Evolutionary conservation across 2,329 filamentous ascomycete genomes (phyloP), one percentile per base, ranked within the genome.

Genomic region (Penicillium sumatraense): DNA sequence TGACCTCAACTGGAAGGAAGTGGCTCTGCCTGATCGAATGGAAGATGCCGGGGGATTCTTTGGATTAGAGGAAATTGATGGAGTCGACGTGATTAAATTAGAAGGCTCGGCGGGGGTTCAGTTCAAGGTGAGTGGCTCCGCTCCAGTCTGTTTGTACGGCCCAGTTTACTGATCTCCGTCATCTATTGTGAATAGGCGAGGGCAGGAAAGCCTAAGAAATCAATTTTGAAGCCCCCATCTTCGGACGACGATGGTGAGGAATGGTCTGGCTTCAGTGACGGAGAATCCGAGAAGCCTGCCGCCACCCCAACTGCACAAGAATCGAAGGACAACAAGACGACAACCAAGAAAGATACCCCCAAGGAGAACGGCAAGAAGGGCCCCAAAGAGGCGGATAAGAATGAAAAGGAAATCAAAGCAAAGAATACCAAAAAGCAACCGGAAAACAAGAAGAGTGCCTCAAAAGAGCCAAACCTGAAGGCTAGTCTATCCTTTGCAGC

Each of bases 21-120:
- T 95, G 3, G 70, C 78, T 31, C 78, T 89, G 64, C 90, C 91
- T 6, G 89, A 93, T 68, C 86, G 89, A 69, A 81, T 93, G 64
- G 87, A 93, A 42, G 91, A 97, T 75, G 90, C 90, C n/a, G 92
- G 96, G 61, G 95, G 95, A 0, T 97, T 99, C 72, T 96, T 88
- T 66, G 92, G 90, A 0, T 78, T 99, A 1, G 92, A 99, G 68
- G 93, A 98, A 67, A 88, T 98, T 44, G 90, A 96, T 14, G 91
- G 90, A 49, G 90, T 99, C 1, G 90, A 96, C 26, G 82, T 99
- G n/a, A 79, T 96, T 38, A 85, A 83, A 58, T 76, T 81, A 21
- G 81, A 88, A 26, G 86, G 86, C 7, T 76, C 81, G 49, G 81
- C 77, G 31, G 65, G 74, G 33, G 51, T 80, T 36, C 69, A 71